Conservation (phyloP, 148 eudicot genomes). For the Arctostaphylos glauca region DNA sequence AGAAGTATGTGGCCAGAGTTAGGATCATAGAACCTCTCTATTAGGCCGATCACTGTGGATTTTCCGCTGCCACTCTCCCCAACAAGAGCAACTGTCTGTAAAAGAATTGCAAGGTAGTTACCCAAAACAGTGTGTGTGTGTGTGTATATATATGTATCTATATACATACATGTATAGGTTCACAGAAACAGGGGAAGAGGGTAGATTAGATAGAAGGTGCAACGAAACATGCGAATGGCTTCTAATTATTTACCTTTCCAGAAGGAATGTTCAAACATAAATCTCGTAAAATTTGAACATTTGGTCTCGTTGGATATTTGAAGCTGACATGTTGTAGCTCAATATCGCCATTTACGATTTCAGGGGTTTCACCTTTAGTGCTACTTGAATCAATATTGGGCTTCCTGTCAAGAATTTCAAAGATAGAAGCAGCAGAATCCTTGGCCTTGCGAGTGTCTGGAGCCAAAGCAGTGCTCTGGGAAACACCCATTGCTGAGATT, state of each 20-base stretch:
- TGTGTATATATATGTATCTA: too few species aligned
- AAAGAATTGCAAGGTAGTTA: neutral
- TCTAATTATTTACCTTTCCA: constrained; percentile 50
- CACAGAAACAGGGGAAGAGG: neutral
- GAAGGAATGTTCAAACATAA: constrained; percentile 67
- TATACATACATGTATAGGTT: too few species aligned
- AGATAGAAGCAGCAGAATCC: constrained; percentile 71
- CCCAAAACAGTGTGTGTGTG: too few species aligned
- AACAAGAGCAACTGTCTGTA: constrained; percentile 76
- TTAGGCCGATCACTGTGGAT: constrained; percentile 61
- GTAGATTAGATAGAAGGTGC: too few species aligned
- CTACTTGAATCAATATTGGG: constrained; percentile 71
- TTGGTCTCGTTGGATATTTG: constrained; percentile 73
- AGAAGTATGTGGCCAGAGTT: constrained; percentile 52
- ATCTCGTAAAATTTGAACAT: constrained; percentile 71
- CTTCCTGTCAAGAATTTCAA: constrained; percentile 65
- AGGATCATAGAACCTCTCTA: constrained; percentile 77
- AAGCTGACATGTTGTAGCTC: constrained; percentile 64
- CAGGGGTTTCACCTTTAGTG: constrained; percentile 44
- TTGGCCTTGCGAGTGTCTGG: constrained; percentile 62
- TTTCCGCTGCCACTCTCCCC: constrained; percentile 94
- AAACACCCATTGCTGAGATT: constrained; percentile 57
- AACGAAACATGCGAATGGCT: neutral
- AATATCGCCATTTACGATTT: constrained; percentile 54
- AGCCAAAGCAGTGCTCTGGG: constrained; percentile 61